phyloP scores from a whole-genome alignment of 331 rosid genomes.

The Prunus yedoensis region DNA sequence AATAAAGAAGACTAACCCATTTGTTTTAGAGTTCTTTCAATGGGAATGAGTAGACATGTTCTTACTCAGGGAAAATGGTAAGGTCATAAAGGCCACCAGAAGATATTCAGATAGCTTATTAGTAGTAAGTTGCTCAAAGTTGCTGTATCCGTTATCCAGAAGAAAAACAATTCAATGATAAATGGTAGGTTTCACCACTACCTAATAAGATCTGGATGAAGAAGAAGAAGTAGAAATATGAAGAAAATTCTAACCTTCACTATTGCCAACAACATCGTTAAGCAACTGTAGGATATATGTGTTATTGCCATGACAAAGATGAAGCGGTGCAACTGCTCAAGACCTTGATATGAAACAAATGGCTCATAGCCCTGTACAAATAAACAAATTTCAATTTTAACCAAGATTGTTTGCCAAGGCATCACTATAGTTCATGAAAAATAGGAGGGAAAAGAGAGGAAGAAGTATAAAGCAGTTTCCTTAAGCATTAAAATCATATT shows the following conservation, averaged over 20 bases:
- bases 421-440: constrained; percentile 10
- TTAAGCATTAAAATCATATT: neutral
- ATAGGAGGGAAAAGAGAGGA: neutral
- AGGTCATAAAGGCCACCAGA: neutral
- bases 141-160: neutral
- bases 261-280: constrained; percentile 92
- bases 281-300: constrained; percentile 93
- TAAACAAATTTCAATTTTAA: constrained; percentile 24
- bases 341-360: constrained; percentile 86
- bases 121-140: neutral
- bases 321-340: constrained; percentile 96
- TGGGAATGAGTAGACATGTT: neutral
- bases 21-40: constrained; percentile 7
- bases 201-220: neutral
- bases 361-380: constrained; percentile 81
- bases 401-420: constrained; percentile 16
- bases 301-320: constrained; percentile 95
- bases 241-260: constrained; percentile 57
- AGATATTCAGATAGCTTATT: neutral
- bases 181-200: neutral
- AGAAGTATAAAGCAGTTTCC: neutral
- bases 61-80: neutral
- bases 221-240: neutral
- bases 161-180: neutral
- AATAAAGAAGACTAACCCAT: neutral